phyloP scores from a whole-genome alignment of 129 eudicot genomes.

The Helianthus tuberosus region DNA sequence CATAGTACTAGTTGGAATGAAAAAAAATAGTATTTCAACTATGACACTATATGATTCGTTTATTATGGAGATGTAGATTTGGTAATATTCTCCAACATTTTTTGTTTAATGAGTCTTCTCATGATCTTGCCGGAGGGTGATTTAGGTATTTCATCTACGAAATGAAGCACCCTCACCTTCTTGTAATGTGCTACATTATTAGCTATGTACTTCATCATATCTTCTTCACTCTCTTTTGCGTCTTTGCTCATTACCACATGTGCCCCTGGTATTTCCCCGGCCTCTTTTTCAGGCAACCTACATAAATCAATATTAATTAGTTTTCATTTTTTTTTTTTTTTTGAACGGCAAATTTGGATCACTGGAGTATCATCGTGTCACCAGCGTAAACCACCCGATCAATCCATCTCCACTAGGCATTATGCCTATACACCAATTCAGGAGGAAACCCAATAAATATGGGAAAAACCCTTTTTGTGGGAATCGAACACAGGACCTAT shows the following conservation, averaged over 20 bases:
- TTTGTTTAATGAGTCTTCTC: slow-evolving; percentile 82
- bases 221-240: slow-evolving; percentile 80
- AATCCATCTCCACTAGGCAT: no score
- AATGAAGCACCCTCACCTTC: slow-evolving; percentile 72
- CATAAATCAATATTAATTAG: slow-evolving; percentile 1
- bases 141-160: slow-evolving; percentile 81
- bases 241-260: slow-evolving; percentile 67
- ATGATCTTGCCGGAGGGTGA: slow-evolving; percentile 90
- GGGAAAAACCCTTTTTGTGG: no score
- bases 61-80: slow-evolving; percentile 23
- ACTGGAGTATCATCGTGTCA: no score
- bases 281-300: slow-evolving; percentile 84
- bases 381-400: no score
- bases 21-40: not conserved
- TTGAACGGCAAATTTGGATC: no score
- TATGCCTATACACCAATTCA: no score
- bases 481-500: no score
- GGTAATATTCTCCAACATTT: slow-evolving; percentile 48
- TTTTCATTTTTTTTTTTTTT: not conserved
- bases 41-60: not conserved
- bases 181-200: slow-evolving; percentile 81
- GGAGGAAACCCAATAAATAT: no score
- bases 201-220: slow-evolving; percentile 71
- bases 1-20: not conserved
- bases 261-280: slow-evolving; percentile 97